Evolutionary conservation across 306 rosid species (phyloP).

Genomic region (Medicago ruthenica): DNA sequence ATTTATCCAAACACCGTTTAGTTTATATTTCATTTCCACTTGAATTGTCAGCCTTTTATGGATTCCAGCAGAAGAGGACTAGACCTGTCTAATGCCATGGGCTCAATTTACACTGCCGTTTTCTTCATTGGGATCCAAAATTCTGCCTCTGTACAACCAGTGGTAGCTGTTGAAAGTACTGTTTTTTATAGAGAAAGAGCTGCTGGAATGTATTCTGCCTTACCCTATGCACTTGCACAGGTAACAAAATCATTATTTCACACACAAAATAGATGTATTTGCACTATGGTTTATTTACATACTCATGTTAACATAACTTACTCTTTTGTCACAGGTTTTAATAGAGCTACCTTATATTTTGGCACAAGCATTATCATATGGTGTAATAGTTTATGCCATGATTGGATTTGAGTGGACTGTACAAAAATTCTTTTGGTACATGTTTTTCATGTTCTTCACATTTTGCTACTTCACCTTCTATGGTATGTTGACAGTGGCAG

Average conservation of each 20-base stretch:
- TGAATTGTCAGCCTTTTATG: conserved; percentile 9
- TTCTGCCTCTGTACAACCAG: conserved; percentile 55
- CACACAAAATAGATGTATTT: neutral
- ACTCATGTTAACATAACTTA: neutral
- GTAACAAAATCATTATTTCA: conserved; percentile 36
- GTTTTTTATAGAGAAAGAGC: conserved; percentile 68
- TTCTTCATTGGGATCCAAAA: conserved; percentile 65
- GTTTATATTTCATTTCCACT: neutral
- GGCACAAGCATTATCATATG: conserved; percentile 51
- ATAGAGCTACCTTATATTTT: conserved; percentile 51
- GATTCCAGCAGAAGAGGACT: conserved; percentile 31
- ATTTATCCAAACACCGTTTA: no score
- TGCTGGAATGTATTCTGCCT: conserved; percentile 68
- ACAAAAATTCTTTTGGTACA: conserved; percentile 63
- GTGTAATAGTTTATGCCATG: conserved; percentile 68
- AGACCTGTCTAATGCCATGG: conserved; percentile 54
- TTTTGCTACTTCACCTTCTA: conserved; percentile 68
- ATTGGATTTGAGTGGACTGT: conserved; percentile 64
- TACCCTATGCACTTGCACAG: conserved; percentile 70
- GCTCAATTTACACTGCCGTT: conserved; percentile 60
- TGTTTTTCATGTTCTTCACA: conserved; percentile 66
- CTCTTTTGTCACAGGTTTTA: conserved; percentile 19
- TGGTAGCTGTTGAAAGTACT: conserved; percentile 61
- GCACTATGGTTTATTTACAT: neutral
- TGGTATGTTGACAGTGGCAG: conserved; percentile 65